phyloP scores from a whole-genome alignment of 495 filamentous ascomycete species.

The Tuber indicum region DNA sequence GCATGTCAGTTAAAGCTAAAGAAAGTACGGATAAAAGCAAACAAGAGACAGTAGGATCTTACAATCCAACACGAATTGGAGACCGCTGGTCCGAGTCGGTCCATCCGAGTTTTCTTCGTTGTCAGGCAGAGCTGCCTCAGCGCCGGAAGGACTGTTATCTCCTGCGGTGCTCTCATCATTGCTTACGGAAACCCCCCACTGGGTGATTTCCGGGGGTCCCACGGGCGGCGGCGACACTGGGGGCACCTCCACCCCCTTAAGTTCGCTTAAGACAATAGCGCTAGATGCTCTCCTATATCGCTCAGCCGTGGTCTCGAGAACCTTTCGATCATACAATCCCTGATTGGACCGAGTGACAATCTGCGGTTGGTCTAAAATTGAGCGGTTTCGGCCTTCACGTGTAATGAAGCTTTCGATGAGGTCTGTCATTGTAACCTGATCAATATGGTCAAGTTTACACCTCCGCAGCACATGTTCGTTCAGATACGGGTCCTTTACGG shows the following conservation, averaged over 20 bases:
- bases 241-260: not conserved
- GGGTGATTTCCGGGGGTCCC: not conserved
- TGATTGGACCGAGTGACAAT: constrained; percentile 32
- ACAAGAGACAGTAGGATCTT: not conserved
- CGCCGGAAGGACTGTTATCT: not conserved
- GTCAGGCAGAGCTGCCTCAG: not conserved
- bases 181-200: not conserved
- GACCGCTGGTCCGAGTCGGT: not conserved
- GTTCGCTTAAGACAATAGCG: constrained; percentile 18
- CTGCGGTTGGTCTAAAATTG: constrained; percentile 34
- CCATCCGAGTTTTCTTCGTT: not conserved
- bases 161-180: not conserved
- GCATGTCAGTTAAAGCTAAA: constrained; percentile 6
- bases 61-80: constrained; percentile 28
- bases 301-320: constrained; percentile 29
- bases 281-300: constrained; percentile 26
- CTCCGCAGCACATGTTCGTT: constrained; percentile 27
- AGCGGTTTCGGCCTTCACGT: constrained; percentile 29
- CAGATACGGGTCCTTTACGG: constrained; percentile 34
- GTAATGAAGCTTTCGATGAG: constrained; percentile 34
- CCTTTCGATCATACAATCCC: constrained; percentile 34
- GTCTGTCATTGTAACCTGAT: constrained; percentile 37
- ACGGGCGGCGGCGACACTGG: not conserved
- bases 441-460: constrained; percentile 31
- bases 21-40: not conserved